A percentile compares a stretch with the other conserved stretches of the same genome.
Evolutionary conservation across 2,329 filamentous ascomycete genomes (phyloP).

Genomic region (Fusarium illudens): DNA sequence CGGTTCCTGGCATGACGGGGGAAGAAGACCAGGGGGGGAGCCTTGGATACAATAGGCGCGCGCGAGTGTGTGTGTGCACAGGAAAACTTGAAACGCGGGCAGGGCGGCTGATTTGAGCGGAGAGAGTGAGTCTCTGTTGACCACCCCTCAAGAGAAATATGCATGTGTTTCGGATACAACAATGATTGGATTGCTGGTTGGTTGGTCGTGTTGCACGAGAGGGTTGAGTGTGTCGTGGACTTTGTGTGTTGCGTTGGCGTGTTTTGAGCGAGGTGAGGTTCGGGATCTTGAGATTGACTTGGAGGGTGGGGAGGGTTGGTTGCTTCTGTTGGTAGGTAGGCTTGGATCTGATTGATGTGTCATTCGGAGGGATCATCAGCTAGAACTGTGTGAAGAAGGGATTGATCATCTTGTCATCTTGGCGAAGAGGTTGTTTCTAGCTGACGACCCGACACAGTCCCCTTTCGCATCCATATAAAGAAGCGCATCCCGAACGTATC

Average conservation of each 20-base stretch:
- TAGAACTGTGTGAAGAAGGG: background rate
- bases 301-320: no score
- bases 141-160: no score
- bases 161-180: background rate
- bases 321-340: background rate
- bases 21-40: background rate
- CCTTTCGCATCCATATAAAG: background rate
- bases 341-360: background rate
- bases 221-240: background rate
- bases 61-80: background rate
- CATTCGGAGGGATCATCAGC: background rate
- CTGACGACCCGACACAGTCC: background rate
- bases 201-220: background rate
- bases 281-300: background rate
- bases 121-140: no score
- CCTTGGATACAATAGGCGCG: background rate
- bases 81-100: background rate
- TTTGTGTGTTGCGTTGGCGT: background rate
- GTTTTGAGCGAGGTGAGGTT: background rate
- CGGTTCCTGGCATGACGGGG: conserved; percentile 23
- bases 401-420: background rate
- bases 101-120: background rate
- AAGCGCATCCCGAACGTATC: background rate
- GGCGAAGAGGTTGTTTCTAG: background rate
- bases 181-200: background rate